Evolutionary conservation across 23 red algal species (phyloP), one percentile per base, ranked within the genome.

Genomic region (Agarophyton chilense): DNA sequence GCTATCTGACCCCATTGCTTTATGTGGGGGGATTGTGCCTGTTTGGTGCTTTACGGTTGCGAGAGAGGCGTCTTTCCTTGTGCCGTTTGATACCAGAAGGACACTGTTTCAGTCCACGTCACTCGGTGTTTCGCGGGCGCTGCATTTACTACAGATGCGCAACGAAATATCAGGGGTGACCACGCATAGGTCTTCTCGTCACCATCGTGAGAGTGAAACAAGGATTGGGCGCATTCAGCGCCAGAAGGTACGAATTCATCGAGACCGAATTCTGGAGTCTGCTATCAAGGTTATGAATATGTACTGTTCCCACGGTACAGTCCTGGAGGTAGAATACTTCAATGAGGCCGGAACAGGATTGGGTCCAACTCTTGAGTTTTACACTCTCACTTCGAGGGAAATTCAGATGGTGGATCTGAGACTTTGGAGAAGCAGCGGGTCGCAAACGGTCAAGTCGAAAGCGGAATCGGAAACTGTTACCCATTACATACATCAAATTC

Each of bases 351-450:
- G 97, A 2, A 99, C 93, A 28, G 97, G 97, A 63, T 58, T 99
- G 44, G 97, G 97, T 24, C 97, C 97, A 29, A 99, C 97, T 42
- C 87, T 99, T 10, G 97, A 99, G 67, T 99, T 99, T 83, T 99
- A 99, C 62, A 94, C 97, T 1, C 42, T 99, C 17, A 93, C 92
- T 9, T 96, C 90, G 13, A 57, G 90, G 6, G 97, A 99, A 81
- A 78, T 99, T 32, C 97, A 99, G n/a, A 92, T 90, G 52, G 87
- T 52, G 13, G 85, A 96, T 72, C 65, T 96, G 16, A 65, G 42
- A 16, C 90, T 99, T 11, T 99, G 97, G 97, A 65, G 93, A 52
- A 82, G 58, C 17, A 84, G 80, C 80, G 46, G 58, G 67, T 41
- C 35, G 18, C 21, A 84, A 33, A 36, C 58, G 2, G 24, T 53